Evolutionary conservation across 139 green algal genomes (phyloP).

Genomic region (Marvania coccoides): DNA sequence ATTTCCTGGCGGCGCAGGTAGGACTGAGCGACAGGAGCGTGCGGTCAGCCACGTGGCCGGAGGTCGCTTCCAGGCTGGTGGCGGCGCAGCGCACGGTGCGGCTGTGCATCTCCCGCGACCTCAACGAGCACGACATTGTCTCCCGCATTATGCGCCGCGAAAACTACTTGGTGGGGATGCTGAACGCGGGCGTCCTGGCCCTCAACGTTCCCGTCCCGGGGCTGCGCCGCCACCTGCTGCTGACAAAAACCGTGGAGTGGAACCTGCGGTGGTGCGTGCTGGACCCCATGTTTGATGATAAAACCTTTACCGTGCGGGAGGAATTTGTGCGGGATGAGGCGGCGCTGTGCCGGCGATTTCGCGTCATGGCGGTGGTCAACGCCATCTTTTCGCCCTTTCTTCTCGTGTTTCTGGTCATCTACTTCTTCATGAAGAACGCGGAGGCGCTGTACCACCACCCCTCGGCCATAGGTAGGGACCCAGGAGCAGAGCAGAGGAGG

Average conservation of each 20-base stretch:
- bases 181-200: constrained; percentile 68
- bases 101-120: constrained; percentile 68
- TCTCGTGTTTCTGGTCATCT: constrained; percentile 84
- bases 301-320: constrained; percentile 50
- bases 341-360: constrained; percentile 46
- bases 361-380: constrained; percentile 53
- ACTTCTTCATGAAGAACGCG: constrained; percentile 91
- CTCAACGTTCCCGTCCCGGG: constrained; percentile 46
- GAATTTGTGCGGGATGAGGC: constrained; percentile 46
- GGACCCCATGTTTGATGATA: constrained; percentile 83
- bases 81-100: constrained; percentile 57
- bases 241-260: constrained; percentile 95
- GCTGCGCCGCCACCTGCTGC: constrained; percentile 48
- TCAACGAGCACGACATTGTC: constrained; percentile 86
- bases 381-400: constrained; percentile 80
- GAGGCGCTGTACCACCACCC: constrained; percentile 90
- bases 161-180: constrained; percentile 88
- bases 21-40: constrained; percentile 68
- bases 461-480: constrained; percentile 4
- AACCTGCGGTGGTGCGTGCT: constrained; percentile 83
- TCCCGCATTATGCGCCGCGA: constrained; percentile 90
- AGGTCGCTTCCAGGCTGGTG: constrained; percentile 78
- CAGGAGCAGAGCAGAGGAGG: too few relatives aligned
- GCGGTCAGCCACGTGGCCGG: constrained; percentile 70
- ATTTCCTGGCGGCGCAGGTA: constrained; percentile 63